Conservation (phyloP, 2,329 filamentous ascomycete genomes). For the Colletotrichum orchidophilum region DNA sequence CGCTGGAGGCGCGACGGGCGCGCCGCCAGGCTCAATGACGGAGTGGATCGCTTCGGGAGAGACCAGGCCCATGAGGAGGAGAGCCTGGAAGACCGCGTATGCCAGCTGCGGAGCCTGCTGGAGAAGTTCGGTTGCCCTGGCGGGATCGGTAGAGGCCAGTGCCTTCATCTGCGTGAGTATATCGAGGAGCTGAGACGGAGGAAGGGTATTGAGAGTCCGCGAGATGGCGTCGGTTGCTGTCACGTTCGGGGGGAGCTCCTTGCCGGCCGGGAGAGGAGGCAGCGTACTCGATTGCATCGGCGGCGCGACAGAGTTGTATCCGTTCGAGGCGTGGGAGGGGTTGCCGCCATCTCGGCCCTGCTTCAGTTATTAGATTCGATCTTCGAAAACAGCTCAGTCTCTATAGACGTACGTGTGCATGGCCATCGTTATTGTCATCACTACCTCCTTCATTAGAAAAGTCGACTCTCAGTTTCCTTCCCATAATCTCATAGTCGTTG, state of each 20-base stretch:
- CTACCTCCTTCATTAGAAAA: slow-evolving; percentile 92
- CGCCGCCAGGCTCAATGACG: slow-evolving; percentile 72
- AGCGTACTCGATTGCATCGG: slow-evolving; percentile 61
- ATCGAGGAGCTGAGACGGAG: slow-evolving; percentile 88
- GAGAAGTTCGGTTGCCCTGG: slow-evolving; percentile 85
- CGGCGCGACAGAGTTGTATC: slow-evolving; percentile 41
- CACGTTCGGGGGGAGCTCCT: slow-evolving; percentile 83
- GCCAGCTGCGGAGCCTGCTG: slow-evolving; percentile 90
- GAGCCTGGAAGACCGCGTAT: slow-evolving; percentile 93
- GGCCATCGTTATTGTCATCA: slow-evolving; percentile 66
- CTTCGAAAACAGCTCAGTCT: too few relatives aligned
- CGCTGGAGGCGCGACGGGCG: slow-evolving; percentile 46
- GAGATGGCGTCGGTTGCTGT: slow-evolving; percentile 92
- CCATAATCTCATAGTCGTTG: slow-evolving; percentile 95
- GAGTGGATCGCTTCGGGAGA: slow-evolving; percentile 84
- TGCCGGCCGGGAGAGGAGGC: slow-evolving; percentile 84
- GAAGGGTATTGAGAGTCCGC: slow-evolving; percentile 85
- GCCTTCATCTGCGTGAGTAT: slow-evolving; percentile 95
- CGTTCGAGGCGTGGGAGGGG: slow-evolving; percentile 40
- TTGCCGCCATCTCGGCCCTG: slow-evolving; percentile 32
- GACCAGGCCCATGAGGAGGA: slow-evolving; percentile 92
- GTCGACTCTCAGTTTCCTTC: slow-evolving; percentile 91
- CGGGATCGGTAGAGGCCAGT: slow-evolving; percentile 82
- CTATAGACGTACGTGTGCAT: slow-evolving; percentile 28
- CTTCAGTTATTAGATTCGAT: background rate